Conservation (phyloP, 1,284 basidiomycete species). For the Tilletia horrida region DNA sequence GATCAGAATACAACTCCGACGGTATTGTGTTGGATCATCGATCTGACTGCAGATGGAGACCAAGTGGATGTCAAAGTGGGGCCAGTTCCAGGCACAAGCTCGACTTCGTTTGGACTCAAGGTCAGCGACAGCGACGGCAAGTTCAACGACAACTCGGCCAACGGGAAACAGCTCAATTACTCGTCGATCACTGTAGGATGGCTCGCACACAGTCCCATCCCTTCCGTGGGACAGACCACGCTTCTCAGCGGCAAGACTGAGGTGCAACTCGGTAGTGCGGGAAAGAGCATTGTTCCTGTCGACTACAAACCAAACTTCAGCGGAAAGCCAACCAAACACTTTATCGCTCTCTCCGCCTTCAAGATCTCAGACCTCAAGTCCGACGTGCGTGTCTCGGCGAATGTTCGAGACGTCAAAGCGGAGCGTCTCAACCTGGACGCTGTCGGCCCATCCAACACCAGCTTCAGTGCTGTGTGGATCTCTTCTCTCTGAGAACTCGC, state of each 20-base stretch:
- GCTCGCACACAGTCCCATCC: background rate
- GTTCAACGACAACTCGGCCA: background rate
- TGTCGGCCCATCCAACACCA: background rate
- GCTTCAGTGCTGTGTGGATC: background rate
- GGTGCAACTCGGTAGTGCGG: background rate
- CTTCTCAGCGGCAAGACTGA: background rate
- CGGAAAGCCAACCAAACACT: background rate
- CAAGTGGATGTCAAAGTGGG: background rate
- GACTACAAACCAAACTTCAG: background rate
- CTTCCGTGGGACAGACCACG: background rate
- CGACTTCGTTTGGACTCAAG: background rate
- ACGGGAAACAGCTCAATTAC: background rate
- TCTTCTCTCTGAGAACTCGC: background rate
- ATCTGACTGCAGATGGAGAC: background rate
- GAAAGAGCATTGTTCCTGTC: background rate
- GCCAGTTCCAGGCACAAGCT: background rate
- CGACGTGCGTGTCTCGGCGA: background rate
- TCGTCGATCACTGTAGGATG: background rate
- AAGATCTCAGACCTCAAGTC: background rate
- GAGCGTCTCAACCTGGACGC: background rate
- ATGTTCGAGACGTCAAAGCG: background rate
- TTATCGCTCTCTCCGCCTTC: background rate
- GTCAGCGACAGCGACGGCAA: background rate
- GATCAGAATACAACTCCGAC: background rate
- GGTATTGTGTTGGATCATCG: background rate